Evolutionary conservation across 2,329 filamentous ascomycete species (phyloP).

Genomic region (Calonectria leucothoes): DNA sequence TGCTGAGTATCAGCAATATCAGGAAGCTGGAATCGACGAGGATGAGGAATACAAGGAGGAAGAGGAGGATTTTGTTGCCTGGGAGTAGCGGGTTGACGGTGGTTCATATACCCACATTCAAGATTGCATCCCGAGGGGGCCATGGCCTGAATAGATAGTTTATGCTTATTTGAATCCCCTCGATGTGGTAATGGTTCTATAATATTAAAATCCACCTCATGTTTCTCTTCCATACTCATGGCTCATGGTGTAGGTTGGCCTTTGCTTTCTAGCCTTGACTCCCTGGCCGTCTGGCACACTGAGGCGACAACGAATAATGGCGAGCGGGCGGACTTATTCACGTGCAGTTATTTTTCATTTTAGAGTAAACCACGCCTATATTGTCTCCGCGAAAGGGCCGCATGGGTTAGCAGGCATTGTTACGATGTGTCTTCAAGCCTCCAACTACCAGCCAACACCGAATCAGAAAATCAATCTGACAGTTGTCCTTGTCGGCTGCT

Average conservation of each 20-base stretch:
- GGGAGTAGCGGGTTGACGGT: conserved; percentile 52
- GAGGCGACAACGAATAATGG: not conserved
- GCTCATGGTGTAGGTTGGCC: not conserved
- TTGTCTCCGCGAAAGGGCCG: not conserved
- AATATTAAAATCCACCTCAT: too few relatives aligned
- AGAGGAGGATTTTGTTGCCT: conserved; percentile 73
- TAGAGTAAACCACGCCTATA: not conserved
- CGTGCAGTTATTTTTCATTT: not conserved
- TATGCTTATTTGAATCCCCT: not conserved
- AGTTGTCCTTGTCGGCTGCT: not conserved
- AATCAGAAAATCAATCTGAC: too few relatives aligned
- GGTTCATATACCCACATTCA: not conserved
- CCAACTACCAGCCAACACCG: not conserved
- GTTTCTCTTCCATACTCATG: not conserved
- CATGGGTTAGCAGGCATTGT: not conserved
- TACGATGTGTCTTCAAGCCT: not conserved
- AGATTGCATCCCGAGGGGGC: not conserved
- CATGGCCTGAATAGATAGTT: too few relatives aligned
- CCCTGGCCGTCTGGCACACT: not conserved
- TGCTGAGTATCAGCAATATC: conserved; percentile 99
- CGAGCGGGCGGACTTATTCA: not conserved
- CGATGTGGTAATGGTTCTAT: not conserved
- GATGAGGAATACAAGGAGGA: conserved; percentile 95
- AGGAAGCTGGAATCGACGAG: conserved; percentile 97
- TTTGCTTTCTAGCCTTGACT: not conserved